These are phyloP conservation scores for Fusarium pseudograminearum DNA, from an alignment of 2,329 filamentous ascomycete genomes.

Conservation along the genomic window DNA sequence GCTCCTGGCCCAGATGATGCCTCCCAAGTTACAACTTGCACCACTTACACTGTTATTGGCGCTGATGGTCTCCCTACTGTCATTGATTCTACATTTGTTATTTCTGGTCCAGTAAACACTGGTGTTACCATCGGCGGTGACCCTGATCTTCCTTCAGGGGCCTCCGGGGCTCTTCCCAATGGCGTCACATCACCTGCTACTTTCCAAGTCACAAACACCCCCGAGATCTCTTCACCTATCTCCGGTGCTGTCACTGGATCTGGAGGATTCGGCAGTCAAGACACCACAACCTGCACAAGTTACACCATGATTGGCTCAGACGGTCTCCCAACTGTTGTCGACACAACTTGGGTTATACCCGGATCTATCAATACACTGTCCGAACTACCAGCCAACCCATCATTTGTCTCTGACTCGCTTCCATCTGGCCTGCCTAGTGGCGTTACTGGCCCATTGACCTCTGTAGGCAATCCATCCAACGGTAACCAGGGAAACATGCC, in stretches of 20 bases:
- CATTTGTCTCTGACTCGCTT: constrained; percentile 36
- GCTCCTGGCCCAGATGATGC: constrained; percentile 1
- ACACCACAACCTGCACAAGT: constrained; percentile 43
- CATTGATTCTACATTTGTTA: constrained; percentile 51
- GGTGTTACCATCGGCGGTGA: constrained; percentile 27
- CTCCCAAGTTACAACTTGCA: constrained; percentile 44
- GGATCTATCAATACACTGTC: constrained; percentile 39
- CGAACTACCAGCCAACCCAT: constrained; percentile 32
- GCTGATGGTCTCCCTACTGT: constrained; percentile 46
- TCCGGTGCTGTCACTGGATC: constrained; percentile 17
- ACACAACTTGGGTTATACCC: constrained; percentile 51
- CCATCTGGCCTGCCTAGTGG: constrained; percentile 45
- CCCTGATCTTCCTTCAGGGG: constrained; percentile 21
- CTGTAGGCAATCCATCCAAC: constrained; percentile 16
- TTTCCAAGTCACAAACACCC: constrained; percentile 17
- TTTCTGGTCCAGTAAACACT: constrained; percentile 44
- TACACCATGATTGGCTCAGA: constrained; percentile 43
- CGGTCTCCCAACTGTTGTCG: constrained; percentile 48
- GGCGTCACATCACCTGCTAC: constrained; percentile 24
- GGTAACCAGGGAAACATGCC: background rate
- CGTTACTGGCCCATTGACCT: constrained; percentile 39
- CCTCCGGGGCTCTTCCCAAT: constrained; percentile 35
- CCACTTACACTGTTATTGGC: constrained; percentile 48
- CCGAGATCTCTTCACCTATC: constrained; percentile 12
- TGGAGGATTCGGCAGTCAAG: constrained; percentile 14